Conservation (phyloP, 2,329 filamentous ascomycete species). For the Trichophyton benhamiae region DNA sequence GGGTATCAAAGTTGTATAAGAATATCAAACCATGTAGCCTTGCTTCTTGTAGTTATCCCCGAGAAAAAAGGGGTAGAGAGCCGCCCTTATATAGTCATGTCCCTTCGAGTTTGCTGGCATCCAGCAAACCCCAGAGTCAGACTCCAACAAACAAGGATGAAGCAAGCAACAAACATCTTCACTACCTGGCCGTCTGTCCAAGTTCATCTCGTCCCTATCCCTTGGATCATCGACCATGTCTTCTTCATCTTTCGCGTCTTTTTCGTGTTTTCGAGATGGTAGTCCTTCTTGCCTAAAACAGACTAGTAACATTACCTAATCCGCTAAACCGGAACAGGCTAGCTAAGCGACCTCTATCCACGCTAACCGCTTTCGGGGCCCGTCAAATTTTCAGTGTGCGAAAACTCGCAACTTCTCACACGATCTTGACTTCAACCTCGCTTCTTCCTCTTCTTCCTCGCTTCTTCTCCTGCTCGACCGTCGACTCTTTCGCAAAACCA, state of each 20-base stretch:
- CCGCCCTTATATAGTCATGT: background rate
- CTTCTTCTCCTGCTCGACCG: constrained; percentile 20
- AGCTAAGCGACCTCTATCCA: background rate
- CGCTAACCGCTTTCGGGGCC: background rate
- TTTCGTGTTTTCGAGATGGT: background rate
- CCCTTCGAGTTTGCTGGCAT: background rate
- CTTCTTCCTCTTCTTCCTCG: constrained; percentile 25
- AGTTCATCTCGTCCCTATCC: background rate
- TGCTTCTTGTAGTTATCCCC: too few relatives aligned
- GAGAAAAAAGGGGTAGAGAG: background rate
- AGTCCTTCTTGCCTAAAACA: background rate
- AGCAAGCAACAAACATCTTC: background rate
- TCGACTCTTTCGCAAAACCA: constrained; percentile 17
- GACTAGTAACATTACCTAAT: background rate
- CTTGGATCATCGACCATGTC: too few relatives aligned
- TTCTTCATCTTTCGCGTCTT: background rate
- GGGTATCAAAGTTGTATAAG: too few relatives aligned
- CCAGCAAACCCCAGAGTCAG: background rate
- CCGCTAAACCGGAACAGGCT: background rate
- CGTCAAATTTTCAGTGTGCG: background rate
- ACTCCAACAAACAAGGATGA: background rate
- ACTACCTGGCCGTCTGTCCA: background rate
- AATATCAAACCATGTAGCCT: too few relatives aligned
- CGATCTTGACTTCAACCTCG: background rate
- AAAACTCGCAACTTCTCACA: background rate